These are phyloP conservation scores for Phytopythium cucurbitacearum DNA, from an alignment of 352 stramenopile genomes.

Conservation along the genomic window DNA sequence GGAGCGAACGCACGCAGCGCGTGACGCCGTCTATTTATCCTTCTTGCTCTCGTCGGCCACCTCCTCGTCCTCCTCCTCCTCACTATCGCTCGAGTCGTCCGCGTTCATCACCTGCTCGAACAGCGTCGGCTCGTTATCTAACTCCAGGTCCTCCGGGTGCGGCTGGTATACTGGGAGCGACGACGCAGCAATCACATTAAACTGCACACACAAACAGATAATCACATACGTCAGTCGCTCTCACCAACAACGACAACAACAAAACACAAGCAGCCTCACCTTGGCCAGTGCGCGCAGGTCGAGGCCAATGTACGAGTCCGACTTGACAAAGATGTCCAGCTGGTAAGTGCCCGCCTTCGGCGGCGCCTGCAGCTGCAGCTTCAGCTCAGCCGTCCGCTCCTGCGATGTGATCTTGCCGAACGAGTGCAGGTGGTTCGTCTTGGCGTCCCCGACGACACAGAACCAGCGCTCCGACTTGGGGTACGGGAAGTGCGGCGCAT, in stretches of 20 bases:
- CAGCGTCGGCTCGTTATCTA: slow-evolving; percentile 99
- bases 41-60: slow-evolving; percentile 63
- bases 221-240: slow-evolving; percentile 4
- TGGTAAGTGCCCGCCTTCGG: slow-evolving; percentile 92
- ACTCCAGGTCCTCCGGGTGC: slow-evolving; percentile 97
- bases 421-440: slow-evolving; percentile 94
- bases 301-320: slow-evolving; percentile 96
- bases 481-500: slow-evolving; percentile 95
- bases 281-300: slow-evolving; percentile 91
- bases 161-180: slow-evolving; percentile 94
- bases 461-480: slow-evolving; percentile 97
- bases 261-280: slow-evolving; percentile 28
- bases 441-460: slow-evolving; percentile 92
- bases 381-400: slow-evolving; percentile 83
- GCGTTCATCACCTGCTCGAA: slow-evolving; percentile 97
- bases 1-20: too few species aligned
- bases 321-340: slow-evolving; percentile 97
- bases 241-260: not conserved
- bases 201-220: slow-evolving; percentile 39
- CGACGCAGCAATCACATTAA: slow-evolving; percentile 92
- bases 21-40: slow-evolving; percentile 44
- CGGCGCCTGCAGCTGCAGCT: slow-evolving; percentile 97
- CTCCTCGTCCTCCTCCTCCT: slow-evolving; percentile 69
- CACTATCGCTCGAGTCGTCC: slow-evolving; percentile 82
- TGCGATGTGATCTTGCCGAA: slow-evolving; percentile 96